These are phyloP conservation scores for Coleophoma crateriformis DNA, from an alignment of 2,329 filamentous ascomycete genomes.

Conservation along the genomic window DNA sequence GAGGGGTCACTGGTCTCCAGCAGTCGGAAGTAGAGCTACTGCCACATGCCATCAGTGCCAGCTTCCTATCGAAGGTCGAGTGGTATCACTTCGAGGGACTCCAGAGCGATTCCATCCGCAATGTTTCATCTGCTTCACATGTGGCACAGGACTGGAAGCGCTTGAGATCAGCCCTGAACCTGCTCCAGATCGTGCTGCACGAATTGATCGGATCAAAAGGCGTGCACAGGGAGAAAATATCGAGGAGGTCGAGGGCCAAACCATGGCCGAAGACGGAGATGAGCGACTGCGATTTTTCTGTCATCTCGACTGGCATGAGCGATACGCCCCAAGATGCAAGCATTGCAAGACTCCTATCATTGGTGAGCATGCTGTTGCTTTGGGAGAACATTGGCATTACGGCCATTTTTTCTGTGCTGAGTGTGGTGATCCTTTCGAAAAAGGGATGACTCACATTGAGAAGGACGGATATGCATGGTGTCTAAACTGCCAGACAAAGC, in stretches of 20 bases:
- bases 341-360: constrained; percentile 96
- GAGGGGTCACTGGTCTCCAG: constrained; percentile 51
- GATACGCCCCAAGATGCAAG: constrained; percentile 88
- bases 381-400: constrained; percentile 93
- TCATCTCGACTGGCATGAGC: constrained; percentile 97
- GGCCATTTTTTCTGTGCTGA: constrained; percentile 99
- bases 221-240: constrained; percentile 53
- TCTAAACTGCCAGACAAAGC: constrained; percentile 83
- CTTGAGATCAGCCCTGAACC: constrained; percentile 97
- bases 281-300: constrained; percentile 82
- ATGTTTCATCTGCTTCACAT: constrained; percentile 87
- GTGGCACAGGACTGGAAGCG: constrained; percentile 82
- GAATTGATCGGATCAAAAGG: constrained; percentile 68
- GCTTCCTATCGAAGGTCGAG: constrained; percentile 81
- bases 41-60: constrained; percentile 81
- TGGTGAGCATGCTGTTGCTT: constrained; percentile 88
- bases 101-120: constrained; percentile 80
- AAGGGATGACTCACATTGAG: constrained; percentile 69
- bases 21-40: constrained; percentile 47
- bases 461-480: constrained; percentile 99
- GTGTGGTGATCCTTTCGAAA: constrained; percentile 90
- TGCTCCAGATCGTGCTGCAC: constrained; percentile 60
- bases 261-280: constrained; percentile 67
- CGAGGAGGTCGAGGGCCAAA: constrained; percentile 56
- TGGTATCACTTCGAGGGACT: constrained; percentile 74